A percentile compares a stretch with the other conserved stretches of the same genome.
phyloP scores from a whole-genome alignment of 2,329 filamentous ascomycete species.

The Diaporthe citrichinensis region DNA sequence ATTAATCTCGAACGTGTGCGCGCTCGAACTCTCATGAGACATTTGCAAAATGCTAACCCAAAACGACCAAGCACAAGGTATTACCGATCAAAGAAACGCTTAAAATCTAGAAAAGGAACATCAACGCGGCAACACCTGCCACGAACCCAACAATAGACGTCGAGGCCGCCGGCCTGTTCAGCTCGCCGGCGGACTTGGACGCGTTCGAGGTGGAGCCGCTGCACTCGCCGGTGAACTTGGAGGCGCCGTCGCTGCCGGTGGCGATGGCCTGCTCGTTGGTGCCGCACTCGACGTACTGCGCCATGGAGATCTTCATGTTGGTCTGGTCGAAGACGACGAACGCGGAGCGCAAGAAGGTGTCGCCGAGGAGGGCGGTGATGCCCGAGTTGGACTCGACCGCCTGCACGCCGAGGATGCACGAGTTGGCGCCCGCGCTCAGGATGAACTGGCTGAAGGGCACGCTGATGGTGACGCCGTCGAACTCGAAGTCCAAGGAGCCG shows the following conservation, averaged over 20 bases:
- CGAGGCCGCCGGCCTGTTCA: conserved; percentile 15
- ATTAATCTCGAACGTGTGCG: neutral
- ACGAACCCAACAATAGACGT: conserved; percentile 33
- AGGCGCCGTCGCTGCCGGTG: conserved; percentile 33
- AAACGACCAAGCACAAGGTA: neutral
- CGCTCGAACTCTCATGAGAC: conserved; percentile 7
- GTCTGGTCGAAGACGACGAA: conserved; percentile 53
- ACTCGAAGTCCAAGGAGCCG: conserved; percentile 56
- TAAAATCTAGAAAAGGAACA: conserved; percentile 29
- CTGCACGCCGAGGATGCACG: conserved; percentile 45
- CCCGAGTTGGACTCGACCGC: conserved; percentile 44
- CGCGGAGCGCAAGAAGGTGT: conserved; percentile 50
- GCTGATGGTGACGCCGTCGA: conserved; percentile 54
- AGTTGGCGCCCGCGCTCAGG: conserved; percentile 37
- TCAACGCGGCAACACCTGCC: conserved; percentile 33
- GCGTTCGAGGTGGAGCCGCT: neutral
- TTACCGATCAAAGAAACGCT: conserved; percentile 2
- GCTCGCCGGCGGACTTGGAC: conserved; percentile 17
- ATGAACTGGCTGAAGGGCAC: conserved; percentile 58
- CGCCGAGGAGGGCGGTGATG: conserved; percentile 48
- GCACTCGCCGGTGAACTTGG: conserved; percentile 45
- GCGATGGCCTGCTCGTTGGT: conserved; percentile 48
- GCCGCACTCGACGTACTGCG: conserved; percentile 51
- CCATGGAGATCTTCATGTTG: conserved; percentile 49
- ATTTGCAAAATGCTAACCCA: neutral